Percentiles rank a stretch among this genome's conserved stretches.
phyloP scores from a whole-genome alignment of 2,329 filamentous ascomycete genomes.

The Aspergillus neoniger region DNA sequence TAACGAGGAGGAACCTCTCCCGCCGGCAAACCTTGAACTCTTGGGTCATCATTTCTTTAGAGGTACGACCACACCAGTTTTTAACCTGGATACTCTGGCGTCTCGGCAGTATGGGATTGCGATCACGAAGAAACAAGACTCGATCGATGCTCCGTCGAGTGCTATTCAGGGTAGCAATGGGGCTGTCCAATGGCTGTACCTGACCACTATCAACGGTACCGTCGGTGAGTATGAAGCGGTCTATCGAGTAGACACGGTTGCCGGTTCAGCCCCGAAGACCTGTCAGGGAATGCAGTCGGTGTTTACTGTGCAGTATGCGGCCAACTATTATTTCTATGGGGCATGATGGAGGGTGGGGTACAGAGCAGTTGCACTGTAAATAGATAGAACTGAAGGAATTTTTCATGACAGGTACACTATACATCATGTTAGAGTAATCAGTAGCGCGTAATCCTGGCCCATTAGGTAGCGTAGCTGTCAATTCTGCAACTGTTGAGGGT shows the following conservation, averaged over 20 bases:
- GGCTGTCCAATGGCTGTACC: conserved; percentile 79
- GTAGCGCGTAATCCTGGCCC: not conserved
- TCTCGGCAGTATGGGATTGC: conserved; percentile 55
- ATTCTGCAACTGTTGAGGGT: not conserved
- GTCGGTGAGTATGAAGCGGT: conserved; percentile 70
- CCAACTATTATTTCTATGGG: conserved; percentile 70
- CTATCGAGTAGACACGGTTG: conserved; percentile 81
- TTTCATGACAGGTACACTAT: not conserved
- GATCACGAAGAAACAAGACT: conserved; percentile 63
- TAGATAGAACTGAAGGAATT: not conserved
- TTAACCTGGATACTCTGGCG: conserved; percentile 68
- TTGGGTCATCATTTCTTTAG: conserved; percentile 83
- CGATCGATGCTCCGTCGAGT: conserved; percentile 62
- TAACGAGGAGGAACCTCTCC: conserved; percentile 35
- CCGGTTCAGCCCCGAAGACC: conserved; percentile 71
- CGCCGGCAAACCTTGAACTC: conserved; percentile 62
- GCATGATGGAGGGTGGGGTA: conserved; percentile 21
- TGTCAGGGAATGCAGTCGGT: conserved; percentile 65
- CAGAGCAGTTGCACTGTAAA: conserved; percentile 6
- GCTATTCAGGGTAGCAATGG: conserved; percentile 63
- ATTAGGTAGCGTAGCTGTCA: not conserved
- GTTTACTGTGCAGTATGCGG: conserved; percentile 78
- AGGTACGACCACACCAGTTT: conserved; percentile 67
- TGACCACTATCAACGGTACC: conserved; percentile 56
- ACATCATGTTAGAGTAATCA: not conserved